Conservation (phyloP, 257 asterid species). For the Ocimum tenuiflorum region DNA sequence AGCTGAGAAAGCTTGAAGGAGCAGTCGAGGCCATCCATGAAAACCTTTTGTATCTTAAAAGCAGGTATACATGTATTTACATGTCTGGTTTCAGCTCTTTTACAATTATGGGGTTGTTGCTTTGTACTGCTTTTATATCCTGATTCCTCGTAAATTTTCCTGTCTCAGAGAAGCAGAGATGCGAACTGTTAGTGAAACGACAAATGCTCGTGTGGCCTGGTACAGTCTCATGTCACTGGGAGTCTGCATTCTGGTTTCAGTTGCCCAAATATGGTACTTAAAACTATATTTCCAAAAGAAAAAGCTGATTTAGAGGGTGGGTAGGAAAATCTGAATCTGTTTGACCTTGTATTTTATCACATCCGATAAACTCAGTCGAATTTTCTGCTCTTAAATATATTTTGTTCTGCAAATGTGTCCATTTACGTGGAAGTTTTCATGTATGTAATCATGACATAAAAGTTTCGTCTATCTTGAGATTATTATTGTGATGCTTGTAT, state of each 20-base stretch:
- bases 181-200: constrained; percentile 65
- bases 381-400: constrained; percentile 17
- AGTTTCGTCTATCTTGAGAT: neutral
- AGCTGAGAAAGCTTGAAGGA: constrained; percentile 71
- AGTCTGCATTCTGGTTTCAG: constrained; percentile 60
- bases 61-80: constrained; percentile 39
- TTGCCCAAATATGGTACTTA: constrained; percentile 53
- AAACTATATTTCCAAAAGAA: constrained; percentile 80
- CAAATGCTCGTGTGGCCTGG: constrained; percentile 84
- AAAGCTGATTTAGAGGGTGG: constrained; percentile 63
- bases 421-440: neutral
- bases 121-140: neutral
- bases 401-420: neutral
- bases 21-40: constrained; percentile 90
- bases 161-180: constrained; percentile 79
- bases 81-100: neutral
- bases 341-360: constrained; percentile 17
- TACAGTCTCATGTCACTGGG: constrained; percentile 74
- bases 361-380: constrained; percentile 8
- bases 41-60: constrained; percentile 64
- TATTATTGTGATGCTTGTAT: too few species aligned
- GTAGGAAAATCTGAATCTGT: constrained; percentile 1
- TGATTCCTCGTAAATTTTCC: constrained; percentile 1
- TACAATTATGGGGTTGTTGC: neutral
- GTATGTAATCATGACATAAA: neutral